These are phyloP conservation scores for Trichoderma koningiopsis DNA, from an alignment of 2,329 filamentous ascomycete genomes.

Conservation along the genomic window DNA sequence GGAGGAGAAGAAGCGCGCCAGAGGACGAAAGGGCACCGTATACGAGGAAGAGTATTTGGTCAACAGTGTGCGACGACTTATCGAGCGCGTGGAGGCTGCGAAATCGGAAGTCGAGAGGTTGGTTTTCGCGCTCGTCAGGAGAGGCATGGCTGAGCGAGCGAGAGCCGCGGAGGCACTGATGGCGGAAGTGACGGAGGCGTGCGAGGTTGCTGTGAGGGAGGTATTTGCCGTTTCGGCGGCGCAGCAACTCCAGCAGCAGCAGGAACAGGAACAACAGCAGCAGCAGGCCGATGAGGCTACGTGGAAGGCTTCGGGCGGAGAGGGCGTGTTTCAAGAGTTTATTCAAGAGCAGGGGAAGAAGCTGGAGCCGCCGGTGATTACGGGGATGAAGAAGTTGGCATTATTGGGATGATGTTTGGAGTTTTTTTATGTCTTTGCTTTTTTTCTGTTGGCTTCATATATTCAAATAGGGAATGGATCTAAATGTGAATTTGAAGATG, in stretches of 20 bases:
- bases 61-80: constrained; percentile 78
- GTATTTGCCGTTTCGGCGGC: constrained; percentile 56
- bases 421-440: background rate
- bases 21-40: constrained; percentile 93
- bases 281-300: constrained; percentile 28
- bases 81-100: constrained; percentile 77
- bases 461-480: background rate
- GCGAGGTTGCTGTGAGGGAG: constrained; percentile 66
- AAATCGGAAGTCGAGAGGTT: constrained; percentile 73
- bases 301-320: constrained; percentile 49
- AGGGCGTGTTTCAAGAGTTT: constrained; percentile 56
- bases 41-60: constrained; percentile 98
- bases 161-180: constrained; percentile 74
- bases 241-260: constrained; percentile 28
- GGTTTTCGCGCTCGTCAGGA: constrained; percentile 73
- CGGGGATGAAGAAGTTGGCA: constrained; percentile 51
- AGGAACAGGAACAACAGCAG: constrained; percentile 26
- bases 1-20: constrained; percentile 92
- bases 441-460: background rate
- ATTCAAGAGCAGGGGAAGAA: constrained; percentile 49
- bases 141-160: constrained; percentile 87
- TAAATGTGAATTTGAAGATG: no score
- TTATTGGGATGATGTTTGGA: constrained; percentile 47
- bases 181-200: constrained; percentile 72
- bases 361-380: constrained; percentile 53